phyloP scores from a whole-genome alignment of 371 early-diverging fungal genomes.

The Mortierella sp. region DNA sequence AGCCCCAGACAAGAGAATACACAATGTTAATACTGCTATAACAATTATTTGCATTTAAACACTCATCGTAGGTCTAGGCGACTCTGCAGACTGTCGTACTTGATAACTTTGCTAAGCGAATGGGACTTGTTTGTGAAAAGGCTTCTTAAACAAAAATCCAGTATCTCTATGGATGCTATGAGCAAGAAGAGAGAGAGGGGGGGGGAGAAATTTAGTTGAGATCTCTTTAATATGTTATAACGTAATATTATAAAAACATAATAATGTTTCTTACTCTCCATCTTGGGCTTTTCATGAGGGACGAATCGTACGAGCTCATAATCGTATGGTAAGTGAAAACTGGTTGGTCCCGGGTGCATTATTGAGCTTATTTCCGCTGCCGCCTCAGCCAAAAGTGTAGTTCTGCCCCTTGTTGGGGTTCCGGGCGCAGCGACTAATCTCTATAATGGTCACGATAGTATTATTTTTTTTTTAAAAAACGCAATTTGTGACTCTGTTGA shows the following conservation, averaged over 20 bases:
- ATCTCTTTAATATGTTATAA: background rate
- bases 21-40: background rate
- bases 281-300: conserved; percentile 58
- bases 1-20: background rate
- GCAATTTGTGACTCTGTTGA: background rate
- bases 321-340: conserved; percentile 43
- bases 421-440: conserved; percentile 30
- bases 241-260: background rate
- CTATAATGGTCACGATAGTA: background rate
- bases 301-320: conserved; percentile 63
- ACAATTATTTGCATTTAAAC: background rate
- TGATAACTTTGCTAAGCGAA: conserved; percentile 65
- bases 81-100: conserved; percentile 52
- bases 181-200: background rate
- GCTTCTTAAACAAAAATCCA: conserved; percentile 70
- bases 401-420: conserved; percentile 21
- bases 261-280: conserved; percentile 57
- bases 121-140: conserved; percentile 60
- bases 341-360: conserved; percentile 19
- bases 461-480: background rate
- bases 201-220: background rate
- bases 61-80: no score
- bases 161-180: conserved; percentile 67
- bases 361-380: conserved; percentile 36
- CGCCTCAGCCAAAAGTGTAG: conserved; percentile 30